Evolutionary conservation across 1,139 yeast genomes (phyloP), one percentile per base, ranked within the genome.

Genomic region (Suhomyces ambrosiae): DNA sequence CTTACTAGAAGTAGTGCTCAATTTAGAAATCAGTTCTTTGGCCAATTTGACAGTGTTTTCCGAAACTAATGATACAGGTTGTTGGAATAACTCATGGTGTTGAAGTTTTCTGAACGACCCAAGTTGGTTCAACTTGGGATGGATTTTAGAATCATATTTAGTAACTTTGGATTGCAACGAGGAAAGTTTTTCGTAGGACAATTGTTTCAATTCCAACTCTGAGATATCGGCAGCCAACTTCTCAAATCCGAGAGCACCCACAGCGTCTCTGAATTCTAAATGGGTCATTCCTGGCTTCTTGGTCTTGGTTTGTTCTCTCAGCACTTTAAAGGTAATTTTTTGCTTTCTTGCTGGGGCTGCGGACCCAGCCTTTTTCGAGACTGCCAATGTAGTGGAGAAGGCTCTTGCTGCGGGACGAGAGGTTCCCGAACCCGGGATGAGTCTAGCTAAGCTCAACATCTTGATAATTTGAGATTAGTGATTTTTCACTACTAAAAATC

Each of bases 41-140:
- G 56, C 43, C 14, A 68, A 40, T n/a, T 44, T 41, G n/a, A 38
- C 28, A 26, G 70, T 62, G 46, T 69, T 68, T 16, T 57, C 46
- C 24, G 63, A 74, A 2, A 80, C 66, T 42, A 84, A 53, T 1
- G 86, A 67, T 3, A 80, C 58, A 12, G 89, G 90, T 23, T 66
- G 64, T 21, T 65, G 56, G 53, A 79, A 82, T 32, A 81, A 52
- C 57, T 84, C 92, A 48, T 79, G 77, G 54, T 72, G 80, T 59
- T 84, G 92, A 46, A 68, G 70, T 47, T 77, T 80, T 49, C 78
- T 77, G 58, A 84, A 83, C 0, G 80, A 63, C 12, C 85, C 85
- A 35, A 79, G 56, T 16, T 54, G 48, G 13, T 51, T 50, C 45
- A 79, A 64, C 13, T 52, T 51, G 17, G 46, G 32, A 41, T 58